These are phyloP conservation scores for Panicum miliaceum DNA, from an alignment of 176 grass and related monocot genomes.

Conservation along the genomic window DNA sequence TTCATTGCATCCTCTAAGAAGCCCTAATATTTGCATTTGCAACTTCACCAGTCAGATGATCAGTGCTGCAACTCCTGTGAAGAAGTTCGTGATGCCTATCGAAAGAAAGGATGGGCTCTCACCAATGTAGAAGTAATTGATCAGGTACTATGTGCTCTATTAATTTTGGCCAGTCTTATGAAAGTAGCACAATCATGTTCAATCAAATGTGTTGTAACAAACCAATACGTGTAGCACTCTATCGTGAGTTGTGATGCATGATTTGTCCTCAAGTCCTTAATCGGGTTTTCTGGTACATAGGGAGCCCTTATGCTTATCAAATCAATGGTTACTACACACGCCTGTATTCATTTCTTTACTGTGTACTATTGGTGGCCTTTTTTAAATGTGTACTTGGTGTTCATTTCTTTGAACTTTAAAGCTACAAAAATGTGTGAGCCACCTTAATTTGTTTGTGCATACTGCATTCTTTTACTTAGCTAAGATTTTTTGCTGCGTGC, in stretches of 20 bases:
- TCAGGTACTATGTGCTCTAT: conserved; percentile 62
- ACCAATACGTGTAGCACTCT: neutral
- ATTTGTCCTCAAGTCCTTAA: conserved; percentile 14
- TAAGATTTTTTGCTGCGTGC: conserved; percentile 31
- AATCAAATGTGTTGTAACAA: conserved; percentile 37
- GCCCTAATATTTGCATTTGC: conserved; percentile 44
- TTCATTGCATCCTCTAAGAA: conserved; percentile 25
- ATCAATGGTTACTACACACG: neutral
- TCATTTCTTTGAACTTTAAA: conserved; percentile 31
- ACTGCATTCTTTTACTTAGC: conserved; percentile 10
- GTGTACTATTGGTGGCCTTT: too few relatives aligned
- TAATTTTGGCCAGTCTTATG: conserved; percentile 9
- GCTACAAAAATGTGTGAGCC: conserved; percentile 10
- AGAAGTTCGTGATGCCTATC: conserved; percentile 91
- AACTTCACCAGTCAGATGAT: conserved; percentile 78
- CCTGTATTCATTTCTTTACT: neutral
- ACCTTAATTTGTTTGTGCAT: conserved; percentile 6
- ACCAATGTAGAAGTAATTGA: conserved; percentile 80
- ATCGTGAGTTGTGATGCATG: conserved; percentile 20
- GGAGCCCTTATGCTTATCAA: neutral
- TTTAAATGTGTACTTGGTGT: conserved; percentile 11
- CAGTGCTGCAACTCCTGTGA: conserved; percentile 98
- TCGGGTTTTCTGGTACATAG: conserved; percentile 24
- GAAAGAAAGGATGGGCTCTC: conserved; percentile 91
- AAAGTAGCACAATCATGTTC: conserved; percentile 20